phyloP scores from a whole-genome alignment of 345 rosid genomes.

The Mallotus nudiflorus region DNA sequence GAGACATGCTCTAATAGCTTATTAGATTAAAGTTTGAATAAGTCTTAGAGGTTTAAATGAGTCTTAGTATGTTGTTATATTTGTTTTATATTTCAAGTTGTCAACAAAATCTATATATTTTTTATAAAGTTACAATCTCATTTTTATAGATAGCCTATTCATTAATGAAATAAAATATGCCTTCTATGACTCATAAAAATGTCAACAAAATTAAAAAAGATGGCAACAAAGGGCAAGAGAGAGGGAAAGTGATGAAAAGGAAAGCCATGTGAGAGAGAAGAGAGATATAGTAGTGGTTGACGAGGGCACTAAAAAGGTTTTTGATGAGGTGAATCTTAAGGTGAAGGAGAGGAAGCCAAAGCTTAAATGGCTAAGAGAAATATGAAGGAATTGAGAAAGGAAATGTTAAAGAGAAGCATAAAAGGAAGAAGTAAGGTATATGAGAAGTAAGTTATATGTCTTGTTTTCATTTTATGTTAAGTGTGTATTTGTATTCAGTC shows the following conservation, averaged over 20 bases:
- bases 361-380: slow-evolving; percentile 48
- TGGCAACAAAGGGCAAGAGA: slow-evolving; percentile 68
- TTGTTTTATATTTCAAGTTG: too few relatives aligned
- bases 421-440: slow-evolving; percentile 53
- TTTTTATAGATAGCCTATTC: too few relatives aligned
- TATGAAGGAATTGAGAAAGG: slow-evolving; percentile 34
- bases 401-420: slow-evolving; percentile 51
- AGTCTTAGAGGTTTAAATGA: too few relatives aligned
- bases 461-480: too few relatives aligned
- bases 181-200: too few relatives aligned
- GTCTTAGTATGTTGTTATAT: too few relatives aligned
- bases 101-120: too few relatives aligned
- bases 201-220: slow-evolving; percentile 79
- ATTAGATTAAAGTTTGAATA: too few relatives aligned
- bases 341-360: slow-evolving; percentile 64
- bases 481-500: background rate
- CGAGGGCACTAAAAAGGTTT: slow-evolving; percentile 36
- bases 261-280: slow-evolving; percentile 29
- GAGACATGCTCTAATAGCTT: too few relatives aligned
- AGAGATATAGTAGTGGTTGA: slow-evolving; percentile 18
- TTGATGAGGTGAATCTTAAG: slow-evolving; percentile 33
- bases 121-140: too few relatives aligned
- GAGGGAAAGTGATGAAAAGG: slow-evolving; percentile 49
- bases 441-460: too few relatives aligned
- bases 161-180: too few relatives aligned